Conservation (phyloP, 495 filamentous ascomycete species). For the Hyphodiscus hymeniophilus region DNA sequence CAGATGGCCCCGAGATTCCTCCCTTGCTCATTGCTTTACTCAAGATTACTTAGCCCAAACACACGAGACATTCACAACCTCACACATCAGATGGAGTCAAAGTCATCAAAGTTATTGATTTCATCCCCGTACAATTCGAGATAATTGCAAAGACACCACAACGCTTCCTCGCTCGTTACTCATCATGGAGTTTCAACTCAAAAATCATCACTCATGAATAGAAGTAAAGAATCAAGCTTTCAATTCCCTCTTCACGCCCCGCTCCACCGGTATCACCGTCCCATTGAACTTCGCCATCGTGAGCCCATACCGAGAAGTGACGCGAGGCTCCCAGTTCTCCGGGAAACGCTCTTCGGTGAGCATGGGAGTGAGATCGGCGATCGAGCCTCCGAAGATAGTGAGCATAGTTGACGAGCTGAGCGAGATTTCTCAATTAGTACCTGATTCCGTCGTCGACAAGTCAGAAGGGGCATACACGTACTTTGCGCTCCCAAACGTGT, state of each 20-base stretch:
- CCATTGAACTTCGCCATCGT: constrained; percentile 15
- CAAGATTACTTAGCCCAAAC: no score
- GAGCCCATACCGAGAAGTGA: constrained; percentile 10
- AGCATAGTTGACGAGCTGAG: constrained; percentile 16
- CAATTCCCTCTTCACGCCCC: constrained; percentile 10
- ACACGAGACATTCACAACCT: no score
- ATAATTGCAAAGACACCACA: no score
- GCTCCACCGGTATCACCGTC: constrained; percentile 10
- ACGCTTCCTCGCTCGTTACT: no score
- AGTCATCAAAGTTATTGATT: no score
- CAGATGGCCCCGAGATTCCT: no score
- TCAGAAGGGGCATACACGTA: constrained; percentile 4
- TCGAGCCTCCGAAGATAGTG: constrained; percentile 7
- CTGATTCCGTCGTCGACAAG: neutral
- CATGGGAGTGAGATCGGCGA: constrained; percentile 13
- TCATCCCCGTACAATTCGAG: no score
- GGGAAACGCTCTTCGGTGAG: constrained; percentile 12
- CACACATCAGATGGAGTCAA: no score
- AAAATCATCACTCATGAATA: no score
- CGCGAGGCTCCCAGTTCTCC: constrained; percentile 10
- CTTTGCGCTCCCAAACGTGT: constrained; percentile 13
- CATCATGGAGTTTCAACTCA: no score
- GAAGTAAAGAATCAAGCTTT: no score
- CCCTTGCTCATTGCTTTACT: no score
- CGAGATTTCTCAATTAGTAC: neutral